phyloP scores from a whole-genome alignment of 306 rosid species.

The Fragaria vesca region DNA sequence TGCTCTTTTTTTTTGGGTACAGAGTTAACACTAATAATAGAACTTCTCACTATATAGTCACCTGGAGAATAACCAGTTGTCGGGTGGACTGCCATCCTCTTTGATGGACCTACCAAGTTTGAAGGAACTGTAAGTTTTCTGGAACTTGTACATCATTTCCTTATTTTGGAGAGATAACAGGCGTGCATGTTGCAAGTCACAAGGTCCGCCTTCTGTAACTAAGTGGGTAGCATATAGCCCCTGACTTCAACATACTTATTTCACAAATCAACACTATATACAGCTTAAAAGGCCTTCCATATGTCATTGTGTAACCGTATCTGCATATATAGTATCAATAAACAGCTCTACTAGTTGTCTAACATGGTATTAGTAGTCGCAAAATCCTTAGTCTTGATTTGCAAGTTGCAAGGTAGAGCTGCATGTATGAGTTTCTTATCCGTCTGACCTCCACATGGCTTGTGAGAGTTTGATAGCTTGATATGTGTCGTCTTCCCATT shows the following conservation, averaged over 20 bases:
- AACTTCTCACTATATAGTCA: slow-evolving; percentile 58
- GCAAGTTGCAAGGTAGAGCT: neutral
- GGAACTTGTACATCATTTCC: slow-evolving; percentile 17
- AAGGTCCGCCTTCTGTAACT: neutral
- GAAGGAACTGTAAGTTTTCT: slow-evolving; percentile 73
- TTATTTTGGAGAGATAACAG: neutral
- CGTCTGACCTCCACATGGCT: neutral
- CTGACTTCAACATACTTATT: neutral
- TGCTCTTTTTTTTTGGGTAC: neutral
- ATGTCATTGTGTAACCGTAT: neutral
- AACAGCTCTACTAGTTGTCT: neutral
- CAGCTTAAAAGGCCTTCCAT: neutral
- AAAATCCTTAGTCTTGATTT: neutral
- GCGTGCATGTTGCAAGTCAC: neutral
- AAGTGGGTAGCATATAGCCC: neutral
- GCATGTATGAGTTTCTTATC: neutral
- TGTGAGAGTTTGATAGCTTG: neutral
- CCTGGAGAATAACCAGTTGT: slow-evolving; percentile 87
- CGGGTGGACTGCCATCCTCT: slow-evolving; percentile 65
- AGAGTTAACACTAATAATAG: slow-evolving; percentile 33
- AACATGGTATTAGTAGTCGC: neutral
- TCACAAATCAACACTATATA: neutral
- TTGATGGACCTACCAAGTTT: slow-evolving; percentile 67
- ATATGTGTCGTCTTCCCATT: neutral
- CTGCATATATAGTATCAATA: neutral